Evolutionary conservation across 495 filamentous ascomycete genomes (phyloP), one percentile per base, ranked within the genome.

Genomic region (Pyrenopolyporus hunteri): DNA sequence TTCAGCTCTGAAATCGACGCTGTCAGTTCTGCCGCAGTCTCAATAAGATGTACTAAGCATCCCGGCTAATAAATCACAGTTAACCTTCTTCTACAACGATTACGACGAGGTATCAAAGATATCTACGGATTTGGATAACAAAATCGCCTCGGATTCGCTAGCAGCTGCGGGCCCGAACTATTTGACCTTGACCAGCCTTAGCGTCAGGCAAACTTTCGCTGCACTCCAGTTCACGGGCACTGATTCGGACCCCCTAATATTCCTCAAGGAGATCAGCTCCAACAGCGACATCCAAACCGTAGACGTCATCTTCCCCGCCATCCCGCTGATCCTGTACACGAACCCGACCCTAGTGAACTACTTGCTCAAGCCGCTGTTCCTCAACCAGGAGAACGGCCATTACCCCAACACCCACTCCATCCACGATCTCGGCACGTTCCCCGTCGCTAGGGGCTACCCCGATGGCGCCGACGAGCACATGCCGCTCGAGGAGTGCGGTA

Each of bases 401-500:
- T 98, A 96, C 70, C 93, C 90, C 0, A 92, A 93, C 56, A 83
- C 78, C 13, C 94, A 90, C 70, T 87, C 91, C 1, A 90, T 96
- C 74, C 93, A 98, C 67, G 93, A 98, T 69, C 81, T 98, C 37
- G 93, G 93, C 3, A 89, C 90, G 57, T 98, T 94, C 76, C 93
- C 93, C 1, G 90, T 94, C 57, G 86, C 91, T n/a, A 92, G 88
- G 10, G 93, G 93, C 2, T 93, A 97, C 70, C 82, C 89, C 0
- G 85, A 89, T 37, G 93, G 93, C 14, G 77, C 83, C 4, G 91
- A 96, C 60, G 93, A 98, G 73, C 86, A 92, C 14, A 95, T 95
- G 91, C 93, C 93, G 0, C 84, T 98, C 17, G 93, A 98, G 68
- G 93, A 97, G 70, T 97, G 92, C 63, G 93, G 93, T 6, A 93